Conservation (phyloP, 768 basidiomycete species). For the Tephrocybe sp. region DNA sequence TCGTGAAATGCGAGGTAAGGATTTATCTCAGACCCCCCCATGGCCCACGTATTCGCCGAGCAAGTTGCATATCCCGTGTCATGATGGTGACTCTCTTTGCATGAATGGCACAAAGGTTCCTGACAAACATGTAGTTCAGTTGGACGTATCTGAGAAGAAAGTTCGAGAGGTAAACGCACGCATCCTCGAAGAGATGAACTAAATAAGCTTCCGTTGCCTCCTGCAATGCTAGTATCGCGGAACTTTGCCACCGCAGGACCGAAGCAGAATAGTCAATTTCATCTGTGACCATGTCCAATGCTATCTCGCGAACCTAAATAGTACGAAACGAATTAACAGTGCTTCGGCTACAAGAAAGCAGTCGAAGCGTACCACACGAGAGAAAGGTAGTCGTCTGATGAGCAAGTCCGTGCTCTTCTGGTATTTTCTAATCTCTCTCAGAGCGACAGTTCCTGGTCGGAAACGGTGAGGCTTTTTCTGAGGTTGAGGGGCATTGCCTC, state of each 20-base stretch:
- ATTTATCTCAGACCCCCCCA: constrained; percentile 72
- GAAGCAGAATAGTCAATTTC: constrained; percentile 58
- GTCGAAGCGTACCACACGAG: constrained; percentile 71
- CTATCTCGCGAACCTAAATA: constrained; percentile 91
- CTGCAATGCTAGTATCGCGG: constrained; percentile 90
- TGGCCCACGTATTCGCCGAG: constrained; percentile 89
- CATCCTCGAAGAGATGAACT: constrained; percentile 97
- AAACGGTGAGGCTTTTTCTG: constrained; percentile 62
- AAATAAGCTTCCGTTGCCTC: constrained; percentile 96
- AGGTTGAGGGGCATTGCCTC: background rate
- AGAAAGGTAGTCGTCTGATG: constrained; percentile 86
- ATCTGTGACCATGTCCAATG: constrained; percentile 85
- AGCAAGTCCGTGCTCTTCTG: constrained; percentile 92
- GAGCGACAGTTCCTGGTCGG: constrained; percentile 86
- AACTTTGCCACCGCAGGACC: constrained; percentile 90
- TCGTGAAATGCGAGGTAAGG: background rate
- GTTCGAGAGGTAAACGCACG: constrained; percentile 59
- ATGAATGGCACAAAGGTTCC: constrained; percentile 95
- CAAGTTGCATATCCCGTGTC: constrained; percentile 96
- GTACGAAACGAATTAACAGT: background rate
- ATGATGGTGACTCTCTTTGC: constrained; percentile 98
- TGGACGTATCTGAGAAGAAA: background rate
- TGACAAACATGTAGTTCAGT: constrained; percentile 29
- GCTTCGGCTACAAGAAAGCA: background rate
- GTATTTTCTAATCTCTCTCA: constrained; percentile 92